These are phyloP conservation scores for Tarenaya hassleriana DNA, from an alignment of 345 rosid genomes.

Conservation along the genomic window DNA sequence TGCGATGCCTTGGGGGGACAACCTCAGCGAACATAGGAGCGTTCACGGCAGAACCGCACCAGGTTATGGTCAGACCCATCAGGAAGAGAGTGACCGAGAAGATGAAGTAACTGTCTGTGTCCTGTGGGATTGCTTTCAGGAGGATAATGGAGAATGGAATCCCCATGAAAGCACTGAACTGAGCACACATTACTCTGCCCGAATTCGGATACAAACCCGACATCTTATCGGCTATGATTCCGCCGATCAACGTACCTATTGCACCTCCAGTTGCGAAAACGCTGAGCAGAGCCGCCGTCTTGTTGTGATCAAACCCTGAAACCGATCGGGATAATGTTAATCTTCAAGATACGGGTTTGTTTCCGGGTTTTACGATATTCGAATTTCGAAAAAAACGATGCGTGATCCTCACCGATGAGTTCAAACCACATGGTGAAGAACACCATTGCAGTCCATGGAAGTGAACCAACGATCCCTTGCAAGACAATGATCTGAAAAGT, in stretches of 20 bases:
- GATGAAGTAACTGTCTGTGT: slow-evolving; percentile 47
- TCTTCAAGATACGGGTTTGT: background rate
- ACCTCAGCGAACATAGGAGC: slow-evolving; percentile 96
- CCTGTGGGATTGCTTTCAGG: slow-evolving; percentile 69
- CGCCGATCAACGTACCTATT: slow-evolving; percentile 64
- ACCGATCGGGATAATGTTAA: background rate
- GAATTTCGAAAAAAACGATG: background rate
- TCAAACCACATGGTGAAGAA: slow-evolving; percentile 98
- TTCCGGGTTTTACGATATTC: background rate
- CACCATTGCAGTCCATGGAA: slow-evolving; percentile 97
- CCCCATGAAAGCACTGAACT: slow-evolving; percentile 93
- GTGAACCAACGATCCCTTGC: slow-evolving; percentile 84
- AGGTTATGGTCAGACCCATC: slow-evolving; percentile 90
- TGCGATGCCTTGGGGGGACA: slow-evolving; percentile 78
- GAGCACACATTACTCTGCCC: slow-evolving; percentile 89
- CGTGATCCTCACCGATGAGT: slow-evolving; percentile 56
- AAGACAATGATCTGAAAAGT: slow-evolving; percentile 84
- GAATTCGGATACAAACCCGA: slow-evolving; percentile 55
- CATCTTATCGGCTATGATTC: slow-evolving; percentile 66
- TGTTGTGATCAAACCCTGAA: slow-evolving; percentile 74
- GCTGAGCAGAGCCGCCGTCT: slow-evolving; percentile 71
- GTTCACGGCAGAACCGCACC: slow-evolving; percentile 82
- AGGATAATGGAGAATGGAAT: slow-evolving; percentile 82
- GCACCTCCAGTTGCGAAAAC: slow-evolving; percentile 78
- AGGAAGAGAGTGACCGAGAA: slow-evolving; percentile 56